Percentiles rank a stretch among this genome's conserved stretches.
Conservation (phyloP, 2,329 filamentous ascomycete genomes). For the Pestalotiopsis sp. region DNA sequence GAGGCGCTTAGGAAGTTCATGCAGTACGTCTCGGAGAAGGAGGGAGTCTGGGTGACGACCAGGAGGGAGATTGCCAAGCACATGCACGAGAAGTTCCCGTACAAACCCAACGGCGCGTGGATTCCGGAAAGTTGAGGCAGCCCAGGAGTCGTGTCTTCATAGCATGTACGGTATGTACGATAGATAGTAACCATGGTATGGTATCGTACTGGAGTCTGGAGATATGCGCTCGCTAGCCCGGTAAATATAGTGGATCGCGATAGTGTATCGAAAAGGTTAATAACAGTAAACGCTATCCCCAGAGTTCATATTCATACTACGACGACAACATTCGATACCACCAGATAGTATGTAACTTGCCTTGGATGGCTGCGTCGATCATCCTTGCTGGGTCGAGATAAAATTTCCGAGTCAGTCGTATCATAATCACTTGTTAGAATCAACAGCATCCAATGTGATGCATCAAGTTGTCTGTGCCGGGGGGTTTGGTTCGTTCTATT, state of each 20-base stretch:
- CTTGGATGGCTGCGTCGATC: background rate
- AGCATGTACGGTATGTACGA: background rate
- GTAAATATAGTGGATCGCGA: background rate
- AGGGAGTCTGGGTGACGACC: slow-evolving; percentile 46
- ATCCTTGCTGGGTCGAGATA: background rate
- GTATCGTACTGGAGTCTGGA: background rate
- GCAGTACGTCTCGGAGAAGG: slow-evolving; percentile 39
- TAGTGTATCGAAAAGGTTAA: background rate
- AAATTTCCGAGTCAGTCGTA: background rate
- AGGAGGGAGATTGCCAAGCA: slow-evolving; percentile 44
- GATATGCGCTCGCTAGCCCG: background rate
- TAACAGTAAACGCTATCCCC: no score
- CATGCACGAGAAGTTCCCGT: slow-evolving; percentile 41
- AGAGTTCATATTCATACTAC: background rate
- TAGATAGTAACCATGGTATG: background rate
- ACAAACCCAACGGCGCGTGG: slow-evolving; percentile 29
- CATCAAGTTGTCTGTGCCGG: background rate
- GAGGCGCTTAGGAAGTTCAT: slow-evolving; percentile 43
- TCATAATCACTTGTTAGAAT: background rate
- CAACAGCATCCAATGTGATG: background rate
- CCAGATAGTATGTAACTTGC: background rate
- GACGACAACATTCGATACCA: background rate
- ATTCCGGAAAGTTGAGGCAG: background rate
- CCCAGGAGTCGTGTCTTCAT: background rate
- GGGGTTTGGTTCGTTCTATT: background rate